Base-by-base conservation (phyloP, 2,329 filamentous ascomycete species). In the Microcyclospora tardicrescens region DNA sequence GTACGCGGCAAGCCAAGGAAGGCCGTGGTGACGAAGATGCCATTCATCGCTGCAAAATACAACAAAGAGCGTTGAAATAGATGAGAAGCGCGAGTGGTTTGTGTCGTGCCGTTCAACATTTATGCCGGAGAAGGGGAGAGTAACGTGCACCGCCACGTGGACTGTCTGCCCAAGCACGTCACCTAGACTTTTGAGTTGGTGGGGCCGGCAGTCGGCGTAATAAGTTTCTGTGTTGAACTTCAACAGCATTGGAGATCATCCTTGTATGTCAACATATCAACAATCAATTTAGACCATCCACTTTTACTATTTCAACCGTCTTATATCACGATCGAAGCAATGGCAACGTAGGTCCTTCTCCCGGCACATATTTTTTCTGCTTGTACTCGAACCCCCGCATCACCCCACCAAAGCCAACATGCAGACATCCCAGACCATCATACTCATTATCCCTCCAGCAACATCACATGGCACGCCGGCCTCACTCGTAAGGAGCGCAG, bases 401-500 rank as follows among this genome's bases (percentile, higher is more conserved):
- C 19, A 24, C 19, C 19, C 19, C 19, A 24, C 19, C 19, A 32
- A 10, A 32, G 12, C 4, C 14, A 32, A 32, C 14, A 10, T 15
- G 4, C 30, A 15, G 10, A n/a, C 30, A 32, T n/a, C 12, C 10
- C 30, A 32, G 10, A 6, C 10, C 14, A 4, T 5, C 12, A 32
- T 32, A 10, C 14, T 32, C 12, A 32, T 10, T 32, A n/a, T 32
- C 28, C n/a, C 24, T 16, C 10, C 58, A 91, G 84, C 61, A 91
- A 91, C 72, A 89, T 91, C 62, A 89, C 83, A 62, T 91, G 84
- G 84, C 84, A 91, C 70, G 71, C 79, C 8, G 83, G 81, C 45
- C 79, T 91, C 58, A 81, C 81, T 39, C 81, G 83, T 64, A 63
- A 68, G 45, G 84, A 91, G 73, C 82, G 84, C 63, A 79, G 75